These are phyloP conservation scores for Claviceps quebecensis DNA, from an alignment of 2,329 filamentous ascomycete species.

Conservation along the genomic window DNA sequence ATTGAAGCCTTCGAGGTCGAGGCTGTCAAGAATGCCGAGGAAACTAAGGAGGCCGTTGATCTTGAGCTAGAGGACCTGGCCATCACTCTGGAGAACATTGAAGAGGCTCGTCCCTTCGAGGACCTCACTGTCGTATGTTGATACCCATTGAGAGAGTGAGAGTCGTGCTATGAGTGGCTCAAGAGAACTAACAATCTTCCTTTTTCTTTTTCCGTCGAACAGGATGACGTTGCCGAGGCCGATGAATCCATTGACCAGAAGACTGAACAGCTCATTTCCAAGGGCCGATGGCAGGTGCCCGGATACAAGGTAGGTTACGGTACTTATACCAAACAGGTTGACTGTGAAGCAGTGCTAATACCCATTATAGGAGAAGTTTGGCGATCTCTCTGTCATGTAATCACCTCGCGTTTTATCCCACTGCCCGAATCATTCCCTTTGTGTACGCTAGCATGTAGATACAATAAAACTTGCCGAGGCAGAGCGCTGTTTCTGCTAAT, in stretches of 20 bases:
- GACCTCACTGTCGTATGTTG: slow-evolving; percentile 89
- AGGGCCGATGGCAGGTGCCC: slow-evolving; percentile 95
- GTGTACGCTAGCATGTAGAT: slow-evolving; percentile 61
- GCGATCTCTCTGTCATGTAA: slow-evolving; percentile 91
- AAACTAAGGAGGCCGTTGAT: slow-evolving; percentile 93
- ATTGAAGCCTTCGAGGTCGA: slow-evolving; percentile 97
- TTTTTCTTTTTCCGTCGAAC: slow-evolving; percentile 6
- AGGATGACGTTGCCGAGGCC: slow-evolving; percentile 91
- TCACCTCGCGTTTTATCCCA: slow-evolving; percentile 24
- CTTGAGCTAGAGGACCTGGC: slow-evolving; percentile 85
- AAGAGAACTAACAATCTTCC: neutral
- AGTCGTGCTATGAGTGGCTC: no score
- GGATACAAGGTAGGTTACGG: slow-evolving; percentile 78
- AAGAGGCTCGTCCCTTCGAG: slow-evolving; percentile 88
- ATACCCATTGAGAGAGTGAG: neutral
- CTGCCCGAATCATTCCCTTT: slow-evolving; percentile 32
- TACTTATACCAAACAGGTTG: neutral
- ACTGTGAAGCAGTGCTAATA: slow-evolving; percentile 27
- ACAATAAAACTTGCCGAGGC: slow-evolving; percentile 26
- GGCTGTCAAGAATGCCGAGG: slow-evolving; percentile 91
- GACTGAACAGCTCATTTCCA: slow-evolving; percentile 85
- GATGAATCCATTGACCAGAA: slow-evolving; percentile 97
- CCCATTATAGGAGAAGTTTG: slow-evolving; percentile 78
- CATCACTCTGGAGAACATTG: slow-evolving; percentile 93
- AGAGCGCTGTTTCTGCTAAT: slow-evolving; percentile 21